Conservation (phyloP, 805 yeast genomes). For the Vanderwaltozyma verrucispora region DNA sequence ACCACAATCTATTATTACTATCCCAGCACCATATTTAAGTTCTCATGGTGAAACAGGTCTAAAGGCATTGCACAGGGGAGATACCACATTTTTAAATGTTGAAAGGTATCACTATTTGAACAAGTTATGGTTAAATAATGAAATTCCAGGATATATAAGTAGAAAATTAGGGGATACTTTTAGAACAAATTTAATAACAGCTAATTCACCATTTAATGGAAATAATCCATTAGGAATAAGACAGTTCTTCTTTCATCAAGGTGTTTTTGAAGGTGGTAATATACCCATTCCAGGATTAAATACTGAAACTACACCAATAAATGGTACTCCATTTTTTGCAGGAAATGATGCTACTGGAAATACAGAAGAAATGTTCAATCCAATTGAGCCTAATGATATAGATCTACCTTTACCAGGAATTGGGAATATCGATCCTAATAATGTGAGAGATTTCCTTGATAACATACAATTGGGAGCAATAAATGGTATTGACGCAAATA, state of each 20-base stretch:
- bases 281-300: no score
- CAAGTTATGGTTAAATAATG: constrained; percentile 52
- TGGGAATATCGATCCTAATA: not conserved
- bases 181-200: constrained; percentile 13
- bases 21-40: constrained; percentile 62
- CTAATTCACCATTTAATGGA: constrained; percentile 10
- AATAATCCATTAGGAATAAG: constrained; percentile 8
- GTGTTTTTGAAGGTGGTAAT: no score
- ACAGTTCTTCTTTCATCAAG: no score
- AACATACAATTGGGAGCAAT: constrained; percentile 11
- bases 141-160: constrained; percentile 38
- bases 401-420: no score
- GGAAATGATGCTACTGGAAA: no score
- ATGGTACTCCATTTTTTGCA: no score
- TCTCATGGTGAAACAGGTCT: constrained; percentile 65
- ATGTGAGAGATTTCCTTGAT: constrained; percentile 9
- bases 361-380: no score
- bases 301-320: no score
- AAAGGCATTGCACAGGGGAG: constrained; percentile 43
- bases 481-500: constrained; percentile 1
- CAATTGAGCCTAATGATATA: no score
- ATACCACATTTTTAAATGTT: constrained; percentile 41
- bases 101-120: constrained; percentile 48
- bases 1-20: constrained; percentile 22
- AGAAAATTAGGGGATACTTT: constrained; percentile 29